Evolutionary conservation across 441 rosid species (phyloP).

Genomic region (Mallotus japonicus): DNA sequence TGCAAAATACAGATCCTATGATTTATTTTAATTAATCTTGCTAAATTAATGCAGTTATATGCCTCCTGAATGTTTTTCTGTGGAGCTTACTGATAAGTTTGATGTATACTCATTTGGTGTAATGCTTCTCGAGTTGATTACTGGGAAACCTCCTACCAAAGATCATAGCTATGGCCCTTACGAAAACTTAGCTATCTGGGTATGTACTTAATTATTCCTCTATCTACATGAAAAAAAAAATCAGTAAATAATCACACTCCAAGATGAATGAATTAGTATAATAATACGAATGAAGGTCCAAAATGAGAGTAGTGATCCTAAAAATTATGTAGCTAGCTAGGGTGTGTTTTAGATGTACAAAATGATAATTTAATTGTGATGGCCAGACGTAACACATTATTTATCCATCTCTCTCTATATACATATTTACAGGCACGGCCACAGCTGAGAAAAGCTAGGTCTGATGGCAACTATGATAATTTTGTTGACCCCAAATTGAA

Average conservation of each 20-base stretch:
- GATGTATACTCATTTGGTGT: slow-evolving; percentile 10
- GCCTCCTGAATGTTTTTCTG: background rate
- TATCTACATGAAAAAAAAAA: background rate
- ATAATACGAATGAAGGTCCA: no score
- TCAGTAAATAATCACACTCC: no score
- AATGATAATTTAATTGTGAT: background rate
- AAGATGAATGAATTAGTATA: no score
- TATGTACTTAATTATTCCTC: background rate
- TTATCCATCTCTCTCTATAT: background rate
- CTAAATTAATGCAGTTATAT: background rate
- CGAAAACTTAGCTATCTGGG: background rate
- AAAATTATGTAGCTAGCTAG: no score
- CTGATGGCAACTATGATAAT: background rate
- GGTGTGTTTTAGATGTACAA: no score
- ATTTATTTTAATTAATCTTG: no score
- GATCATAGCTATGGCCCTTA: no score
- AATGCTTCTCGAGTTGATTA: background rate
- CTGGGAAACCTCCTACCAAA: background rate
- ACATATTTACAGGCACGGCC: background rate
- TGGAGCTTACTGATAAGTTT: background rate
- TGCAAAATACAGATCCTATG: no score
- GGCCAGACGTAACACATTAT: background rate
- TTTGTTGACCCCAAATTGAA: background rate
- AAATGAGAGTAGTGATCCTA: no score
- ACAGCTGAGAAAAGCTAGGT: background rate